Conservation (phyloP, 73 alveolate species). For the Paramecium tetraurelia region DNA sequence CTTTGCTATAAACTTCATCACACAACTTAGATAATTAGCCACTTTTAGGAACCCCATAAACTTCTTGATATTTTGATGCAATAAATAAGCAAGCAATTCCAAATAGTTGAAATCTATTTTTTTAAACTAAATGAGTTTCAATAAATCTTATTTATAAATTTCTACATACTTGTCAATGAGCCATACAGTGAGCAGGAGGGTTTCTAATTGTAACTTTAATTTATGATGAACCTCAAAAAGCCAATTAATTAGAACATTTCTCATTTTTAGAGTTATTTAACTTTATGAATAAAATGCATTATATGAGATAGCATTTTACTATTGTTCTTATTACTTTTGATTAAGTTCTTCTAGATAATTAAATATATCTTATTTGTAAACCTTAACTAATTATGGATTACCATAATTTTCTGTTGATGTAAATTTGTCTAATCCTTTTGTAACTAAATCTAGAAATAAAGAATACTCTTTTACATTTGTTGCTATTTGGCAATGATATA, state of each 20-base stretch:
- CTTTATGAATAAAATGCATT: not conserved
- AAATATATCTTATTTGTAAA: not conserved
- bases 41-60: slow-evolving; percentile 64
- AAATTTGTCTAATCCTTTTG: not conserved
- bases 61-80: slow-evolving; percentile 88
- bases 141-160: slow-evolving; percentile 57
- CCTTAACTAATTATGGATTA: not conserved
- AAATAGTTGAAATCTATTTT: slow-evolving; percentile 67
- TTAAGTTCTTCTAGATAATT: not conserved
- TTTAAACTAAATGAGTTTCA: slow-evolving; percentile 62
- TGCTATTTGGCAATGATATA: not conserved
- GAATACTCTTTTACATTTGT: not conserved
- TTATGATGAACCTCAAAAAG: slow-evolving; percentile 87
- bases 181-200: slow-evolving; percentile 85
- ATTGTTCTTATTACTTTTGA: not conserved
- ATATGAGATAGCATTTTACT: not conserved
- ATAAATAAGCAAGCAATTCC: slow-evolving; percentile 84
- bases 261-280: slow-evolving; percentile 70
- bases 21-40: slow-evolving; percentile 53
- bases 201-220: slow-evolving; percentile 91
- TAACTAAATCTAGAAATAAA: not conserved
- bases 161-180: slow-evolving; percentile 80
- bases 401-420: not conserved
- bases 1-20: slow-evolving; percentile 82
- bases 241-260: slow-evolving; percentile 87